phyloP scores from a whole-genome alignment of 257 asterid species.

The Lavandula angustifolia region DNA sequence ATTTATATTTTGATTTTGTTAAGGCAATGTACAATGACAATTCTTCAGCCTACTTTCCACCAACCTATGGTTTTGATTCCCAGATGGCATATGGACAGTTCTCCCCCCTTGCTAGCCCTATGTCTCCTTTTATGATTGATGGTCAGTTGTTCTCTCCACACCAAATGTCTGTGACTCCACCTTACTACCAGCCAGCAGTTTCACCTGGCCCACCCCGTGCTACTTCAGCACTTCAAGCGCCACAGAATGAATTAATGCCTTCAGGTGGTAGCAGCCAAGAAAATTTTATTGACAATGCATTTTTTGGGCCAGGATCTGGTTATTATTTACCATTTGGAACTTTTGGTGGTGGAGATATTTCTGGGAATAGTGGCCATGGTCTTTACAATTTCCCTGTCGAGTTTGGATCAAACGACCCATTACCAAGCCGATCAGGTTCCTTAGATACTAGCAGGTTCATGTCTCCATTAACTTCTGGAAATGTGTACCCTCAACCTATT shows the following conservation, averaged over 20 bases:
- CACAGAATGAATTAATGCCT: constrained; percentile 72
- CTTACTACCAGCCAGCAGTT: constrained; percentile 73
- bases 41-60: constrained; percentile 67
- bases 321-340: constrained; percentile 87
- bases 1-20: constrained; percentile 37
- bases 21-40: constrained; percentile 93
- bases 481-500: constrained; percentile 74
- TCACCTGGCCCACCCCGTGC: constrained; percentile 89
- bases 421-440: constrained; percentile 64
- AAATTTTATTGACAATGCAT: constrained; percentile 58
- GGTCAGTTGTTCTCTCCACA: constrained; percentile 94
- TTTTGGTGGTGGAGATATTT: constrained; percentile 75
- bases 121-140: constrained; percentile 87
- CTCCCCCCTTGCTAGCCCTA: constrained; percentile 82
- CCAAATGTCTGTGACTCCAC: constrained; percentile 72
- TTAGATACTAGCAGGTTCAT: constrained; percentile 72
- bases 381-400: constrained; percentile 78
- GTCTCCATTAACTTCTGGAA: constrained; percentile 81
- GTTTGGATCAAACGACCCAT: constrained; percentile 66
- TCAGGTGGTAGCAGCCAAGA: constrained; percentile 82
- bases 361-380: constrained; percentile 78
- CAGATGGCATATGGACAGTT: constrained; percentile 96
- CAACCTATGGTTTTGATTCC: constrained; percentile 86
- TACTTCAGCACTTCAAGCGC: constrained; percentile 62
- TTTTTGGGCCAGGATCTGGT: constrained; percentile 80